Conservation (phyloP, 2,329 filamentous ascomycete species). For the Aspergillus unguis region DNA sequence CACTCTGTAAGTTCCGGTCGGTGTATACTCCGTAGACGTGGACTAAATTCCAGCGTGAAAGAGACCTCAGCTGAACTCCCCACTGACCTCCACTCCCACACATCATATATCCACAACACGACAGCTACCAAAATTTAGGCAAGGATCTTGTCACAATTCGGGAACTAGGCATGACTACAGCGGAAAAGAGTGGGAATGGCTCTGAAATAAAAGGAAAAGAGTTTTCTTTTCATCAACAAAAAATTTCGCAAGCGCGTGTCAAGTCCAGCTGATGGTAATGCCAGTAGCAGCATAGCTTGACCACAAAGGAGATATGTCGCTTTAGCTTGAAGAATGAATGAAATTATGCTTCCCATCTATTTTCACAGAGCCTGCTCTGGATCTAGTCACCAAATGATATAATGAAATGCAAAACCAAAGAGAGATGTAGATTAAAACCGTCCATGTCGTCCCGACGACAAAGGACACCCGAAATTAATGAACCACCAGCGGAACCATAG, state of each 20-base stretch:
- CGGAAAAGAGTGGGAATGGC: neutral
- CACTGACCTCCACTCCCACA: neutral
- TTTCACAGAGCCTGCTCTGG: too few species aligned
- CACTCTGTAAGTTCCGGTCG: too few species aligned
- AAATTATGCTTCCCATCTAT: too few species aligned
- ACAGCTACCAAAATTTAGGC: neutral
- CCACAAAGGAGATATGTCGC: neutral
- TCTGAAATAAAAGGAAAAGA: neutral
- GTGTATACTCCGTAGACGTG: too few species aligned
- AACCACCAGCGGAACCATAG: neutral
- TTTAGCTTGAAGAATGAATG: too few species aligned
- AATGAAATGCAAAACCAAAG: neutral
- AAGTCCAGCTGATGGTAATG: neutral
- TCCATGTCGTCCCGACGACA: neutral
- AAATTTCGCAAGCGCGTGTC: neutral
- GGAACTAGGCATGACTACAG: neutral
- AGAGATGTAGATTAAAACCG: neutral
- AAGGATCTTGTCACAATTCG: neutral
- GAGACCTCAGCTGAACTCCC: conserved; percentile 13
- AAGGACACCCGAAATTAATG: neutral
- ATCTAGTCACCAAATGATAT: too few species aligned
- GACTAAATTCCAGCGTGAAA: neutral
- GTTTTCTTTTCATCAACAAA: neutral
- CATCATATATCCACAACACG: neutral
- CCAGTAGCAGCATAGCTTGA: neutral